Conservation (phyloP, 257 asterid species). For the Solanum sitiens region DNA sequence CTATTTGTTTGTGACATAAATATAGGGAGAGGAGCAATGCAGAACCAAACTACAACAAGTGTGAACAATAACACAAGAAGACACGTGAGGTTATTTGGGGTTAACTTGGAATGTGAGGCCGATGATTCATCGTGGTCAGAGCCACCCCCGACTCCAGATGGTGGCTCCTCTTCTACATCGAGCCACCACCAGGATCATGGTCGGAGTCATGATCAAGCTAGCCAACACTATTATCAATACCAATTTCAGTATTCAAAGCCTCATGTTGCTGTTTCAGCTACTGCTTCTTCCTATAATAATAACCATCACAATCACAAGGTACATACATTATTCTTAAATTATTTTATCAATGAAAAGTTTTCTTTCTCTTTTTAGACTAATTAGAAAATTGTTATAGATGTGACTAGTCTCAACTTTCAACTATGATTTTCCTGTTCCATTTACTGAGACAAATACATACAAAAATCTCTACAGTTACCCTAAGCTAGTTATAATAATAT, state of each 20-base stretch:
- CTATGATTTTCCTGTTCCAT: conserved; percentile 70
- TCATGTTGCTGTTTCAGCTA: background rate
- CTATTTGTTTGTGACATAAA: background rate
- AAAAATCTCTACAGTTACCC: conserved; percentile 3
- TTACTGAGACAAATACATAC: conserved; percentile 29
- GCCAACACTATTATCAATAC: conserved; percentile 18
- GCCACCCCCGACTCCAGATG: conserved; percentile 15
- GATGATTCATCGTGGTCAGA: conserved; percentile 27
- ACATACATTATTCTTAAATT: conserved; percentile 9
- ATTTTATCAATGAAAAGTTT: background rate
- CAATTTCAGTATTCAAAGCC: conserved; percentile 1
- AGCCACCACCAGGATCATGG: conserved; percentile 20
- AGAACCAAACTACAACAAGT: conserved; percentile 21
- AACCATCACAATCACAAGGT: conserved; percentile 56
- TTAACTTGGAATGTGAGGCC: conserved; percentile 61
- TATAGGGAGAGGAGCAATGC: conserved; percentile 4
- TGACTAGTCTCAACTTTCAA: conserved; percentile 59
- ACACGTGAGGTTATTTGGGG: conserved; percentile 76
- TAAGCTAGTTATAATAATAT: background rate
- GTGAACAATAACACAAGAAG: conserved; percentile 42
- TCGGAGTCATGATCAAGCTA: conserved; percentile 20
- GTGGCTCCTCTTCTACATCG: background rate
- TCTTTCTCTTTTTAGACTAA: background rate
- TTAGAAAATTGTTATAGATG: conserved; percentile 15
- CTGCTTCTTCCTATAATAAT: background rate